Conservation (phyloP, 352 stramenopile genomes). For the Globisporangium apiculatum region DNA sequence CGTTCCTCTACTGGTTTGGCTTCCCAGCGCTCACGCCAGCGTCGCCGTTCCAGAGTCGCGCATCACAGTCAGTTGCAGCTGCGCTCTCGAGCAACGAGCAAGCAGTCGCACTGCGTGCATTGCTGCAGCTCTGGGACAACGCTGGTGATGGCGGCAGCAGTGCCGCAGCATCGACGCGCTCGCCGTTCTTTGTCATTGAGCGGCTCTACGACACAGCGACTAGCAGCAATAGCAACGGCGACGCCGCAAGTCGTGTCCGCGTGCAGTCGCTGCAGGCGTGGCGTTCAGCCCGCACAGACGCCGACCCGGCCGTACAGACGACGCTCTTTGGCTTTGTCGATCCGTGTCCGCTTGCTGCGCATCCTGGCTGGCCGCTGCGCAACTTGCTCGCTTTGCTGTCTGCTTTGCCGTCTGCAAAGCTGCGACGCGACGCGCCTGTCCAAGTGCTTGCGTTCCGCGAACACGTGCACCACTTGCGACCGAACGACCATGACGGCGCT, state of each 20-base stretch:
- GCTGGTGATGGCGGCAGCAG: too few relatives aligned
- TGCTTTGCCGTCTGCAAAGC: conserved; percentile 23
- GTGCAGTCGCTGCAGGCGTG: conserved; percentile 29
- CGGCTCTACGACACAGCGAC: conserved; percentile 7
- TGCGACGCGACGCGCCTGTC: conserved; percentile 24
- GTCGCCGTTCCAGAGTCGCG: conserved; percentile 24
- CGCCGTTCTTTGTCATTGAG: conserved; percentile 70
- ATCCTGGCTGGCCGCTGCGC: conserved; percentile 85
- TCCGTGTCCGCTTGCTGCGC: conserved; percentile 58
- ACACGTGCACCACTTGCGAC: conserved; percentile 44
- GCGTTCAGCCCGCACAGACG: conserved; percentile 5
- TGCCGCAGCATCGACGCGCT: background rate
- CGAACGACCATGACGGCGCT: conserved; percentile 2
- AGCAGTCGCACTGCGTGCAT: conserved; percentile 21
- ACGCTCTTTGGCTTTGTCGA: conserved; percentile 87
- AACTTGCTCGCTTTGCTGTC: conserved; percentile 78
- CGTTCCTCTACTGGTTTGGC: conserved; percentile 92
- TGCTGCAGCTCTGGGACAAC: conserved; percentile 33
- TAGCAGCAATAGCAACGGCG: conserved; percentile 1
- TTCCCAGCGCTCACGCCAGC: conserved; percentile 76
- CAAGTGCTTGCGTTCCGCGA: conserved; percentile 69
- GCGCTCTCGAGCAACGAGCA: conserved; percentile 37
- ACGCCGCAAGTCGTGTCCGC: conserved; percentile 7
- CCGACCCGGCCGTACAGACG: conserved; percentile 14
- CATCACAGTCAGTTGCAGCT: conserved; percentile 18